These are phyloP conservation scores for Ceratocystis ficicola DNA, from an alignment of 2,329 filamentous ascomycete genomes.

Conservation along the genomic window DNA sequence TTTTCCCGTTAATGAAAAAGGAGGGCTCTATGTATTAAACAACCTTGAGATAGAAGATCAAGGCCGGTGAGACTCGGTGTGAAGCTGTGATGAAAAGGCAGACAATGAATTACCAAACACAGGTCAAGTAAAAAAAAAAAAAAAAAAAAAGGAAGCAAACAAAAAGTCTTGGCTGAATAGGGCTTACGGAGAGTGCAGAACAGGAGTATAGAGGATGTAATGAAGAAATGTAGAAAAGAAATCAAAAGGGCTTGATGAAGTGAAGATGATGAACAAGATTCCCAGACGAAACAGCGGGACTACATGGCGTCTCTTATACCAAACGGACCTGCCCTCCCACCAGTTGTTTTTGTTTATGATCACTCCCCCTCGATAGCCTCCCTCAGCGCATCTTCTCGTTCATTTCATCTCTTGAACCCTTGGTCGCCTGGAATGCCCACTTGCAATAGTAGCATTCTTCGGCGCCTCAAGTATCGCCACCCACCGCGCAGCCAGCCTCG, in stretches of 20 bases:
- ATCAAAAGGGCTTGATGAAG: not conserved
- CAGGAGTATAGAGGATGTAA: not conserved
- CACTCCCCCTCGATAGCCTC: not conserved
- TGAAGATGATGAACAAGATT: not conserved
- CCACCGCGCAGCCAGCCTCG: not conserved
- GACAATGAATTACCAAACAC: too few relatives aligned
- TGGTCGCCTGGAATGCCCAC: constrained; percentile 2
- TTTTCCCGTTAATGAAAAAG: not conserved
- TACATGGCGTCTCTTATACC: not conserved
- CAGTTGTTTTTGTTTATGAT: constrained; percentile 4
- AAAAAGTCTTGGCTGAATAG: too few relatives aligned
- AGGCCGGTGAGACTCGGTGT: too few relatives aligned
- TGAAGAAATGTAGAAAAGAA: not conserved
- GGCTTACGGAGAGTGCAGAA: not conserved
- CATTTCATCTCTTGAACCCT: not conserved
- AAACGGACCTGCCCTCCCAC: not conserved
- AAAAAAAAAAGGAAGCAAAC: not conserved
- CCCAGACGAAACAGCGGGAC: not conserved
- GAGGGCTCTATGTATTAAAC: not conserved
- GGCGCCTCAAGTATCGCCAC: not conserved
- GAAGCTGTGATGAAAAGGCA: not conserved
- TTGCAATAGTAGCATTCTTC: constrained; percentile 9
- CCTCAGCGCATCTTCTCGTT: not conserved
- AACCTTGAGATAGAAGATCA: too few relatives aligned
- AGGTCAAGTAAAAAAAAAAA: not conserved